Percentiles rank a stretch among this genome's conserved stretches.
Evolutionary conservation across 768 basidiomycete genomes (phyloP).

Genomic region (Amyloporia xantha): DNA sequence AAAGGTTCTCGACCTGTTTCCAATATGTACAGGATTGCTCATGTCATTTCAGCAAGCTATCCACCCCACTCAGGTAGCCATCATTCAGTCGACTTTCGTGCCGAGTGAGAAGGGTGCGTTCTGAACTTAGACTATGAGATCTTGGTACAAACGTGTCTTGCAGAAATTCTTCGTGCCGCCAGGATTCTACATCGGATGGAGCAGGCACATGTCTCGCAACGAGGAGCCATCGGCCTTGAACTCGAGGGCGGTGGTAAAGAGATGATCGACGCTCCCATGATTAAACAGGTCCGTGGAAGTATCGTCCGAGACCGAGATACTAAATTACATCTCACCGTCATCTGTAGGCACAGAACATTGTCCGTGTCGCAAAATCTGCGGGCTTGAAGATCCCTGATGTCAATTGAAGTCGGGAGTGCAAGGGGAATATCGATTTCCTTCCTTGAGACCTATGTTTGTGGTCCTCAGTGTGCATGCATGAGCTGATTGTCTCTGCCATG

Average conservation of each 20-base stretch:
- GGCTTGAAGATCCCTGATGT: conserved; percentile 46
- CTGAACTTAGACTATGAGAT: background rate
- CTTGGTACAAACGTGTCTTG: background rate
- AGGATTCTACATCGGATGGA: conserved; percentile 66
- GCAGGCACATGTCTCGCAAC: conserved; percentile 39
- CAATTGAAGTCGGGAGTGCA: conserved; percentile 13
- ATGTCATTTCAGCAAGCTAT: conserved; percentile 73
- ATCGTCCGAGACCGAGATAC: background rate
- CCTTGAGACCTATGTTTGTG: too few species aligned
- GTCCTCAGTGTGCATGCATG: too few species aligned
- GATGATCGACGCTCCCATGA: conserved; percentile 92
- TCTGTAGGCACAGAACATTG: conserved; percentile 41
- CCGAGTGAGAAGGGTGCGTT: conserved; percentile 60
- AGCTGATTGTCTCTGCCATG: too few species aligned
- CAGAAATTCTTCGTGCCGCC: conserved; percentile 74
- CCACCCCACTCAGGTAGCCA: conserved; percentile 77
- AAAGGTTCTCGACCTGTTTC: conserved; percentile 40
- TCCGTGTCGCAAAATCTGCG: conserved; percentile 48
- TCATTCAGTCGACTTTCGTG: conserved; percentile 73
- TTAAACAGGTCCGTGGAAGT: conserved; percentile 55
- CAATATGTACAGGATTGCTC: background rate
- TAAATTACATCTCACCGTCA: background rate
- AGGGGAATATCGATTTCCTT: too few species aligned
- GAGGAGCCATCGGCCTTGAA: conserved; percentile 72
- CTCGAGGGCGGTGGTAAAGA: conserved; percentile 47